Evolutionary conservation across 352 stramenopile genomes (phyloP), one percentile per base, ranked within the genome.

Genomic region (Phytopythium kandeliae): DNA sequence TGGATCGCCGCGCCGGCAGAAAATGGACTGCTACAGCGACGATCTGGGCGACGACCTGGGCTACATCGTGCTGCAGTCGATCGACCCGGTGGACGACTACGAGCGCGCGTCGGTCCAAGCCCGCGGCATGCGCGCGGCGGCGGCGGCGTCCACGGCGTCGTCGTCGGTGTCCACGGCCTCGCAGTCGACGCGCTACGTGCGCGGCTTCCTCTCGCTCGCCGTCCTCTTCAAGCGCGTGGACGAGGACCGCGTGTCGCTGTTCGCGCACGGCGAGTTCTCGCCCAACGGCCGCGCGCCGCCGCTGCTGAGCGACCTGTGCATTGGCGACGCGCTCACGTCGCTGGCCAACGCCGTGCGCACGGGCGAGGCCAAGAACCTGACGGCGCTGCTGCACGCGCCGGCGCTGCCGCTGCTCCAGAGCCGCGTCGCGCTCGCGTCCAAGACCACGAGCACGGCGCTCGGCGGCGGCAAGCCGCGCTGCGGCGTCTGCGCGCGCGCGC

Each of bases 351-450:
- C 80, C 2, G 66, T 77, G 24, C 69, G 78, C 38, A 84, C 69
- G 21, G 80, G 80, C 6, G 75, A 91, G 31, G 77, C 80, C 30
- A 91, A 91, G 73, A 88, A 79, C 53, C 57, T 91, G 31, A 83
- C 80, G 25, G 51, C 74, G 38, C 57, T 89, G 35, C 60, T 91
- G 19, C 73, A 57, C 55, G 71, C 47, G 41, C 62, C 22, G 57
- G 46, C 16, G 34, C 17, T 33, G 11, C 21, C 26, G 42, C 52
- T 36, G 24, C 52, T 37, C 22, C 52, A 44, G 52, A 33, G 28
- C 11, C 21, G 43, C 4, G 48, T 28, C 13, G 44, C 44, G 28
- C 44, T 38, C 26, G 44, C 44, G 24, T n/a, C 44, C 44, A 50
- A 50, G 44, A 38, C 38, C 11, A 44, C 38, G 21, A 44, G 21